Evolutionary conservation across 2,329 filamentous ascomycete species (phyloP).

Genomic region (Colletotrichum sp.): DNA sequence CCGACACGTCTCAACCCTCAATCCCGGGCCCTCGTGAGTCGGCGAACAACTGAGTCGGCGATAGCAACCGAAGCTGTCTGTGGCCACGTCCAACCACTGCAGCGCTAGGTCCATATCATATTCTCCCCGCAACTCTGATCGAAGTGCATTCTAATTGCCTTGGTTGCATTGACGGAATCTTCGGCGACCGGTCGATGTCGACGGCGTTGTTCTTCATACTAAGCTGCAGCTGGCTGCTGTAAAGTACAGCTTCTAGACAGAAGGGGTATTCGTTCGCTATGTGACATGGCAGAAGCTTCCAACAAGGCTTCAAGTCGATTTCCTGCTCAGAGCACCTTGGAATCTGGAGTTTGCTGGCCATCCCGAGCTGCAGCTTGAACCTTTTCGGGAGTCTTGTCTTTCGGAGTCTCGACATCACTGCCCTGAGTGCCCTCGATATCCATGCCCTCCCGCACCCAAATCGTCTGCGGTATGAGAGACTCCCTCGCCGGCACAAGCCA

Average conservation of each 20-base stretch:
- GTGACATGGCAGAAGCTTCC: not conserved
- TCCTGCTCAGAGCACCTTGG: not conserved
- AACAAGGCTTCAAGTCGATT: not conserved
- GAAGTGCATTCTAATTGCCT: not conserved
- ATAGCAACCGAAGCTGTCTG: not conserved
- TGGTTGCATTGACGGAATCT: not conserved
- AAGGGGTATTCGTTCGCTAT: not conserved
- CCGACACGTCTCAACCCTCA: not conserved
- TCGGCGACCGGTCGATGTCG: not conserved
- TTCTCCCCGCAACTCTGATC: not conserved
- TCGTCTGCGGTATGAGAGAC: constrained; percentile 11
- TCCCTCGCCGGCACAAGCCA: constrained; percentile 19
- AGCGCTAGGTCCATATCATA: not conserved
- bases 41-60: not conserved
- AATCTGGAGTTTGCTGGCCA: not conserved
- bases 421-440: not conserved
- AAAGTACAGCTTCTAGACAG: not conserved
- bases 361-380: not conserved
- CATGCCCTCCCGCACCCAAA: constrained; percentile 3
- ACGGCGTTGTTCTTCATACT: not conserved
- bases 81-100: not conserved
- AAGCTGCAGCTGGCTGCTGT: not conserved
- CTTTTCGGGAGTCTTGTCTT: constrained; percentile 7
- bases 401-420: constrained; percentile 7
- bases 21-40: not conserved